phyloP scores from a whole-genome alignment of 2,329 filamentous ascomycete species.

The Xylariaceae sp. region DNA sequence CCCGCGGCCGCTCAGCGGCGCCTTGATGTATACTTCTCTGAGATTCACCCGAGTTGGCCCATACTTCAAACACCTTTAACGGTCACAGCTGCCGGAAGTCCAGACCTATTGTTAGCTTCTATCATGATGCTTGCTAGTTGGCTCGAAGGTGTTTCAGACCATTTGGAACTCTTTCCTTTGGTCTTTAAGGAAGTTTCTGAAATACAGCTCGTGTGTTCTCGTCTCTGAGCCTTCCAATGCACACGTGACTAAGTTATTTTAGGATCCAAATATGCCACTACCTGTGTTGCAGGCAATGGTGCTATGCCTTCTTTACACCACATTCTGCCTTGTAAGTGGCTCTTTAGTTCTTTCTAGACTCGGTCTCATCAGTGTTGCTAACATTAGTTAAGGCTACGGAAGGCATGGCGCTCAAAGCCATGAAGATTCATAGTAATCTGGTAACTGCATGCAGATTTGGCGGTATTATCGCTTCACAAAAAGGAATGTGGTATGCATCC shows the following conservation, averaged over 20 bases:
- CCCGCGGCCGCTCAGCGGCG: slow-evolving; percentile 16
- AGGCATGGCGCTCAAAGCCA: slow-evolving; percentile 32
- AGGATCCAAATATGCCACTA: slow-evolving; percentile 27
- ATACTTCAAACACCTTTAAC: slow-evolving; percentile 30
- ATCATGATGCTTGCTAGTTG: slow-evolving; percentile 36
- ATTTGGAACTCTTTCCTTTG: slow-evolving; percentile 26
- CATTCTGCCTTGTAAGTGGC: slow-evolving; percentile 29
- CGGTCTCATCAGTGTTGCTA: neutral
- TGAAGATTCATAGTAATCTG: slow-evolving; percentile 30
- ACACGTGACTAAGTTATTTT: neutral
- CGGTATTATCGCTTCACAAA: slow-evolving; percentile 32
- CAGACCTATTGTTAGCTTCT: slow-evolving; percentile 27
- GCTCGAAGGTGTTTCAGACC: slow-evolving; percentile 32
- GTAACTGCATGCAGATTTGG: slow-evolving; percentile 33
- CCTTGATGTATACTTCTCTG: slow-evolving; percentile 28
- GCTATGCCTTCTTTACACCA: slow-evolving; percentile 32
- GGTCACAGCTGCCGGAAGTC: slow-evolving; percentile 16
- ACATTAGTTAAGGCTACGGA: slow-evolving; percentile 24
- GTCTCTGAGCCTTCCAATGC: neutral
- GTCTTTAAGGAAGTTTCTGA: slow-evolving; percentile 32
- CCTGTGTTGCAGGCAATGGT: slow-evolving; percentile 30
- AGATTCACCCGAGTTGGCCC: slow-evolving; percentile 34
- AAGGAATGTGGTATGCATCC: slow-evolving; percentile 19
- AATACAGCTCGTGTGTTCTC: slow-evolving; percentile 26
- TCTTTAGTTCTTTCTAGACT: neutral